Evolutionary conservation across 148 eudicot species (phyloP).

Genomic region (Talinum fruticosum): DNA sequence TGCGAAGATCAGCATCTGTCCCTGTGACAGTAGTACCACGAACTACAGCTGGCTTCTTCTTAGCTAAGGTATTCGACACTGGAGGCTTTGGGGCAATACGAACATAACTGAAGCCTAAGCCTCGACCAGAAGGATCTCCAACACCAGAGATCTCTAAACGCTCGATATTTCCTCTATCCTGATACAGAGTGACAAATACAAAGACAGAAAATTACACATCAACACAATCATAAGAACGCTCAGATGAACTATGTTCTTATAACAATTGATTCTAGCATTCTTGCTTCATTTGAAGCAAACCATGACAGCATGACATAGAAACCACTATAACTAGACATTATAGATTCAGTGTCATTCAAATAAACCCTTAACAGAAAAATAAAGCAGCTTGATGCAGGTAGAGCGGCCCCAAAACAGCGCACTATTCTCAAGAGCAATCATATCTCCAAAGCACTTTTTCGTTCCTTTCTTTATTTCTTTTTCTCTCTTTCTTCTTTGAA

Average conservation of each 20-base stretch:
- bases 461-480: too few species aligned
- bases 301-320: slow-evolving; percentile 2
- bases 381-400: background rate
- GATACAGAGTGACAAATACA: slow-evolving; percentile 16
- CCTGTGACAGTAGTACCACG: slow-evolving; percentile 89
- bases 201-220: slow-evolving; percentile 10
- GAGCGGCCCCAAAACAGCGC: background rate
- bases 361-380: background rate
- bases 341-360: background rate
- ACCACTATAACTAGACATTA: background rate
- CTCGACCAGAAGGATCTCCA: slow-evolving; percentile 99
- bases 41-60: slow-evolving; percentile 70
- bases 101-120: slow-evolving; percentile 93
- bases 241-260: background rate
- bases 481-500: too few species aligned
- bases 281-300: background rate
- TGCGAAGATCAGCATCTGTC: slow-evolving; percentile 97
- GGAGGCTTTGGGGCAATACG: slow-evolving; percentile 88
- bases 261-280: background rate
- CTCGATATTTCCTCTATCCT: slow-evolving; percentile 92
- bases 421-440: background rate
- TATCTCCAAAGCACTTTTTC: background rate
- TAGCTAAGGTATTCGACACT: slow-evolving; percentile 58
- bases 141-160: slow-evolving; percentile 95
- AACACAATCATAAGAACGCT: background rate